Percentiles rank a stretch among this genome's conserved stretches.
phyloP scores from a whole-genome alignment of 2,329 filamentous ascomycete species.

The Ascochyta viciae-villosae region DNA sequence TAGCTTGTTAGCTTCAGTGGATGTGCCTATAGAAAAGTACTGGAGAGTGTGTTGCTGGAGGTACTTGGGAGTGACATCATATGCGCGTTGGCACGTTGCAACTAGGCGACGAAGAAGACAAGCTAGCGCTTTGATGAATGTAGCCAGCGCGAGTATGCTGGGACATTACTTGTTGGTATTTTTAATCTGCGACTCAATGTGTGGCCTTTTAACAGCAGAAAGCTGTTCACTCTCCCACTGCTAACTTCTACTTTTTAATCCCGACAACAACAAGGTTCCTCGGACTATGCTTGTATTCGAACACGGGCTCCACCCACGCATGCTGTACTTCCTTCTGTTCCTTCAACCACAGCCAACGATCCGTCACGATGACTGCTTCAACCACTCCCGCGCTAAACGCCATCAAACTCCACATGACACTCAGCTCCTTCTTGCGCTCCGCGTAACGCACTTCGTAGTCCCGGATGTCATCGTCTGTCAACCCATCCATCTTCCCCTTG shows the following conservation, averaged over 20 bases:
- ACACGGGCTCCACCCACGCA: slow-evolving; percentile 92
- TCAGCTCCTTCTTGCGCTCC: slow-evolving; percentile 79
- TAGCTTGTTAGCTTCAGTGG: too few relatives aligned
- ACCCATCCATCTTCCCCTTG: slow-evolving; percentile 66
- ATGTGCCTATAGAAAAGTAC: too few relatives aligned
- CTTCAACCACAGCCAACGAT: slow-evolving; percentile 85
- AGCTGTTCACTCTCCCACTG: too few relatives aligned
- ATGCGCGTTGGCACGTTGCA: too few relatives aligned
- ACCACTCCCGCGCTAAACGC: slow-evolving; percentile 90
- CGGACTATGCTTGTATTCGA: slow-evolving; percentile 85
- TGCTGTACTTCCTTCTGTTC: slow-evolving; percentile 76
- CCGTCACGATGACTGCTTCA: slow-evolving; percentile 87
- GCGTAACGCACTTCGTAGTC: slow-evolving; percentile 71
- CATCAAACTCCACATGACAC: slow-evolving; percentile 93
- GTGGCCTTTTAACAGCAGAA: too few relatives aligned
- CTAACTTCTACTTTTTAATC: slow-evolving; percentile 66
- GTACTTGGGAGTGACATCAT: too few relatives aligned
- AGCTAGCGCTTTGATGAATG: too few relatives aligned
- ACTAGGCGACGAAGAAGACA: too few relatives aligned
- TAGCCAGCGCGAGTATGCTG: too few relatives aligned
- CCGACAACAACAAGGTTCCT: slow-evolving; percentile 93
- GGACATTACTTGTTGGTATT: too few relatives aligned
- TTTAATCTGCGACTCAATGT: too few relatives aligned
- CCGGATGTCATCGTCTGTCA: slow-evolving; percentile 78
- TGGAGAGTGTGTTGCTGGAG: too few relatives aligned